Evolutionary conservation across 176 grass and related monocot species (phyloP).

Genomic region (Eleusine indica): DNA sequence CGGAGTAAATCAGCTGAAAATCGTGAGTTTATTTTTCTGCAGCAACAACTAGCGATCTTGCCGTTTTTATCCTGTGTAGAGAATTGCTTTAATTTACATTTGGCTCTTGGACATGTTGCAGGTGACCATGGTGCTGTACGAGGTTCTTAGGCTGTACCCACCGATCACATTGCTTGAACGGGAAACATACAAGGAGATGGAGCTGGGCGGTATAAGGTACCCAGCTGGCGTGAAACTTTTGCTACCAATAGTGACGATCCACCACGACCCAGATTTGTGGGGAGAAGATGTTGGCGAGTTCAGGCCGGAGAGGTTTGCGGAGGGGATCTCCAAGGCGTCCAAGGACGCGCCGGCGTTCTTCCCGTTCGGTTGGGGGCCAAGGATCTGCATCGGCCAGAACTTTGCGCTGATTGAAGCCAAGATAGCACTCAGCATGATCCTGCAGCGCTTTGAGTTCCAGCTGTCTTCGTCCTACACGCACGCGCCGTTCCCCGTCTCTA

Average conservation of each 20-base stretch:
- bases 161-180: background rate
- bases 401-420: conserved; percentile 54
- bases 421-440: conserved; percentile 45
- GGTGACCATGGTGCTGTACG: conserved; percentile 29
- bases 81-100: background rate
- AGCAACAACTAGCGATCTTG: background rate
- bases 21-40: conserved; percentile 39
- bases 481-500: conserved; percentile 27
- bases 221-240: conserved; percentile 20
- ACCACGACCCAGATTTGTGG: conserved; percentile 42
- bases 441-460: conserved; percentile 47
- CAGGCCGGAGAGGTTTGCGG: conserved; percentile 54
- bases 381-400: conserved; percentile 53
- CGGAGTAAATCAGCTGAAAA: conserved; percentile 44
- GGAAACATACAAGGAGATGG: conserved; percentile 30
- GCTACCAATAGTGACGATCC: conserved; percentile 16
- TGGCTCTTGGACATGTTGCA: background rate
- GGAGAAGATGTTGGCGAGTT: conserved; percentile 55
- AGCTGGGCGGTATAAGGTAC: conserved; percentile 37
- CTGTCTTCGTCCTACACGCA: conserved; percentile 53
- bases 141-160: conserved; percentile 29
- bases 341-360: conserved; percentile 28
- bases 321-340: conserved; percentile 49
- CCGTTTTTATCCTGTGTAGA: background rate
- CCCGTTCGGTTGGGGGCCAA: conserved; percentile 51